Evolutionary conservation across 441 rosid species (phyloP).

Genomic region (Corymbia calophylla): DNA sequence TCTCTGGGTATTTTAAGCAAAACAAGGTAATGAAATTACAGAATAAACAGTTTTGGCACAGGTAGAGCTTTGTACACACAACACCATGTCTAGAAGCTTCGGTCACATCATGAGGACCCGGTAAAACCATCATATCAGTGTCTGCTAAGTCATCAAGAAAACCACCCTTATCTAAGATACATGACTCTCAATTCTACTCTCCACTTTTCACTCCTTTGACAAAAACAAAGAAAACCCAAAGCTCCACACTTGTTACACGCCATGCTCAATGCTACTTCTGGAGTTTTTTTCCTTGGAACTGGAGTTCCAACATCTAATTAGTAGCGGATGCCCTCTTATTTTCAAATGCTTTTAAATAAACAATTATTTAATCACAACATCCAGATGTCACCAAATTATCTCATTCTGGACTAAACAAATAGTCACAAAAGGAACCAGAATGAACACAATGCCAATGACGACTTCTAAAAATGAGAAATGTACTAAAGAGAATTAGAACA

Average conservation of each 20-base stretch:
- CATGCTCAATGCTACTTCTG: background rate
- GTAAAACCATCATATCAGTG: background rate
- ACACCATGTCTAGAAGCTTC: background rate
- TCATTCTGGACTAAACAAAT: background rate
- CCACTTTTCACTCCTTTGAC: background rate
- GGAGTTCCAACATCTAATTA: background rate
- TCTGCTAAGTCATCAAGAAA: background rate
- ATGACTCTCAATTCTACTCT: background rate
- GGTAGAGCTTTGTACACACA: background rate
- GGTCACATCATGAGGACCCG: background rate
- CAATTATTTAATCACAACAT: background rate
- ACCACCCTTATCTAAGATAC: background rate
- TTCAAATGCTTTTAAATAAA: background rate
- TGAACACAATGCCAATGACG: background rate
- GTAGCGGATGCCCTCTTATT: background rate
- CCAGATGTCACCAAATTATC: background rate
- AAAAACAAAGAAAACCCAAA: background rate
- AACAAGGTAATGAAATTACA: background rate
- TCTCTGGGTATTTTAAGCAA: background rate
- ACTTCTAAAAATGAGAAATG: background rate
- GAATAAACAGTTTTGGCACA: background rate
- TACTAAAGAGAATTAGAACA: background rate
- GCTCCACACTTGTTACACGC: background rate
- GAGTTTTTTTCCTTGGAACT: background rate
- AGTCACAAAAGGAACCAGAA: background rate